Evolutionary conservation across 257 asterid species (phyloP).

Genomic region (Gardenia jasminoides): DNA sequence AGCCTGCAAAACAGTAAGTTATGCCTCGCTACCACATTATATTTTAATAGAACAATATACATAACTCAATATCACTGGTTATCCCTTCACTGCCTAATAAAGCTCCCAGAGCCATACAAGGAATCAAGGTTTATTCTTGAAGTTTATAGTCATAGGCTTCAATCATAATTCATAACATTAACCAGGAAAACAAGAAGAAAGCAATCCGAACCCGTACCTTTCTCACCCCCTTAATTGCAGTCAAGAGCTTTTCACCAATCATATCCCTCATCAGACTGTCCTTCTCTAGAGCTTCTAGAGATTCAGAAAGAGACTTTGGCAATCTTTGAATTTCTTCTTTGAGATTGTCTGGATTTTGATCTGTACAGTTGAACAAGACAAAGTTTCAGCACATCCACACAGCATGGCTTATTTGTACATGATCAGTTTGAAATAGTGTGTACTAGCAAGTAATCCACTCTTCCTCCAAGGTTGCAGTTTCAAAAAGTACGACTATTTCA

Average conservation of each 20-base stretch:
- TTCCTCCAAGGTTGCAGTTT: neutral
- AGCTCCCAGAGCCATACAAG: neutral
- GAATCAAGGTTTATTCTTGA: neutral
- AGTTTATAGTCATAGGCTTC: neutral
- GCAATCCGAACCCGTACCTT: slow-evolving; percentile 47
- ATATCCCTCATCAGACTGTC: slow-evolving; percentile 53
- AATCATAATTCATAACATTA: neutral
- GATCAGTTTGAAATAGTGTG: neutral
- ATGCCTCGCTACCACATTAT: neutral
- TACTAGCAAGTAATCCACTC: neutral
- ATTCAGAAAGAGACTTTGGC: slow-evolving; percentile 72
- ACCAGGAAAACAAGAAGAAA: slow-evolving; percentile 5
- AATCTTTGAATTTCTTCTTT: slow-evolving; percentile 64
- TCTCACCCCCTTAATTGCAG: slow-evolving; percentile 71
- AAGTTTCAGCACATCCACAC: neutral
- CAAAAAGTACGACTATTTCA: too few relatives aligned
- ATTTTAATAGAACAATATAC: neutral
- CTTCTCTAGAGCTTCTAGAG: slow-evolving; percentile 78
- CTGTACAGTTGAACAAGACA: slow-evolving; percentile 39
- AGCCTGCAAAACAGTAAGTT: slow-evolving; percentile 50
- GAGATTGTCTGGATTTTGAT: slow-evolving; percentile 70
- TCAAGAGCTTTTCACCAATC: slow-evolving; percentile 72
- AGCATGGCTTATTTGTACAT: neutral
- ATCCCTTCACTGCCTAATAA: neutral
- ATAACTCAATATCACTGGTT: neutral